Conservation (phyloP, 192 early-diverging fungal species). For the Phycomyces blakesleeanus region DNA sequence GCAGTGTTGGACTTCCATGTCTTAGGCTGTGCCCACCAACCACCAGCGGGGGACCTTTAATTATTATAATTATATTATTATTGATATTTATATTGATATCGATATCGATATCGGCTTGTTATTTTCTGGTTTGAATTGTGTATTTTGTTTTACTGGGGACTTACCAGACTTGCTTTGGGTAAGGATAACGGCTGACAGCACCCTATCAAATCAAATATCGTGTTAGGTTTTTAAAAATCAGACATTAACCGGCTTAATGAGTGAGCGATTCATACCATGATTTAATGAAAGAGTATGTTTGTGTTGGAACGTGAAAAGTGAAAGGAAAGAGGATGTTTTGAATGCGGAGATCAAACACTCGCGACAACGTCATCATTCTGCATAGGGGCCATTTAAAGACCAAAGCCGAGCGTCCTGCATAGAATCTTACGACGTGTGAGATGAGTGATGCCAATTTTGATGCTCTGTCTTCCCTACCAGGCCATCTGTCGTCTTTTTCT, state of each 20-base stretch:
- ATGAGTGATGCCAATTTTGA: constrained; percentile 13
- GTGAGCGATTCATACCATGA: not conserved
- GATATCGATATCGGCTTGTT: no score
- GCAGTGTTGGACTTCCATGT: constrained; percentile 46
- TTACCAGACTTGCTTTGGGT: constrained; percentile 24
- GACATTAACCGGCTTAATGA: not conserved
- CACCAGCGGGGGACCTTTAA: constrained; percentile 45
- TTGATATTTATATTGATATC: no score
- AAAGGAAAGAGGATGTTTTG: not conserved
- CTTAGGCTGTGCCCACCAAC: constrained; percentile 45
- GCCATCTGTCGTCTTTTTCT: constrained; percentile 14
- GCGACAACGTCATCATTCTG: not conserved
- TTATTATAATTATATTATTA: no score
- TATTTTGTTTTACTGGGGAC: not conserved
- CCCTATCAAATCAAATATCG: constrained; percentile 2
- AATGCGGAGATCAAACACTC: not conserved
- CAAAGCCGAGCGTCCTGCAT: not conserved
- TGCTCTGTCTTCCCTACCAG: constrained; percentile 9
- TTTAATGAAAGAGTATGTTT: not conserved
- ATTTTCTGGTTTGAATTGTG: not conserved
- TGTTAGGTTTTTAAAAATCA: not conserved
- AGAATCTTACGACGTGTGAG: not conserved
- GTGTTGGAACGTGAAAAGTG: not conserved
- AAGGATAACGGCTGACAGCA: constrained; percentile 25
- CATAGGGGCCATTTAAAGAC: not conserved